These are phyloP conservation scores for Aspergillus fijiensis DNA, from an alignment of 2,329 filamentous ascomycete genomes.

Conservation along the genomic window DNA sequence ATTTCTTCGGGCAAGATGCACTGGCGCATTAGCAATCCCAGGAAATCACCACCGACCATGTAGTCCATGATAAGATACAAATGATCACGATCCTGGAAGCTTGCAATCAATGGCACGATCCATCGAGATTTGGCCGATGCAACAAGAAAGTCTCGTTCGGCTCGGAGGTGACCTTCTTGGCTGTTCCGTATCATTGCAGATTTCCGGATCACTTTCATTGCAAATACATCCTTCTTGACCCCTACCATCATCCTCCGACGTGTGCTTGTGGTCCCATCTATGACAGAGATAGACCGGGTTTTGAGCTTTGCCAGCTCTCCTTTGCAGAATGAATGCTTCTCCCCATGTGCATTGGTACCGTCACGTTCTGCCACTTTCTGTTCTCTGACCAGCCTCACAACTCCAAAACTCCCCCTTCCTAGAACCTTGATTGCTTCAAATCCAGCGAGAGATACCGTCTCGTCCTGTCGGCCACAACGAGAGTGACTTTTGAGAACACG, in stretches of 20 bases:
- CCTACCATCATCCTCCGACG: conserved; percentile 32
- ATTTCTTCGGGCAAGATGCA: conserved; percentile 76
- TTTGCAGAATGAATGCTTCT: conserved; percentile 7
- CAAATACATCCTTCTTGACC: conserved; percentile 66
- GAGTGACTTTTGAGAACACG: conserved; percentile 68
- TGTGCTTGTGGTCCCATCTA: conserved; percentile 24
- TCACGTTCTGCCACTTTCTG: conserved; percentile 33
- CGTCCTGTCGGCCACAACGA: conserved; percentile 40
- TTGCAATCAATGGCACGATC: conserved; percentile 83
- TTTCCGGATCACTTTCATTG: conserved; percentile 97
- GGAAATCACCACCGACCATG: conserved; percentile 94
- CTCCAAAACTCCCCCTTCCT: conserved; percentile 91
- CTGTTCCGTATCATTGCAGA: conserved; percentile 86
- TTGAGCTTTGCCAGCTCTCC: conserved; percentile 13
- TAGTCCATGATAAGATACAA: conserved; percentile 98
- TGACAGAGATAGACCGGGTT: conserved; percentile 21
- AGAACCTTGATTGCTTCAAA: conserved; percentile 81
- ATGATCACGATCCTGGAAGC: conserved; percentile 81
- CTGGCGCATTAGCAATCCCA: conserved; percentile 80
- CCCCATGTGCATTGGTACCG: background rate
- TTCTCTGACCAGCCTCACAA: conserved; percentile 81
- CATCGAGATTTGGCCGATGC: conserved; percentile 83
- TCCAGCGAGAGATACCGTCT: conserved; percentile 58
- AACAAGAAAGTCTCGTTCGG: conserved; percentile 88
- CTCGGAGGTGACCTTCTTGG: conserved; percentile 88